These are phyloP conservation scores for Ophiostoma piceae DNA, from an alignment of 2,329 filamentous ascomycete genomes.

Conservation along the genomic window DNA sequence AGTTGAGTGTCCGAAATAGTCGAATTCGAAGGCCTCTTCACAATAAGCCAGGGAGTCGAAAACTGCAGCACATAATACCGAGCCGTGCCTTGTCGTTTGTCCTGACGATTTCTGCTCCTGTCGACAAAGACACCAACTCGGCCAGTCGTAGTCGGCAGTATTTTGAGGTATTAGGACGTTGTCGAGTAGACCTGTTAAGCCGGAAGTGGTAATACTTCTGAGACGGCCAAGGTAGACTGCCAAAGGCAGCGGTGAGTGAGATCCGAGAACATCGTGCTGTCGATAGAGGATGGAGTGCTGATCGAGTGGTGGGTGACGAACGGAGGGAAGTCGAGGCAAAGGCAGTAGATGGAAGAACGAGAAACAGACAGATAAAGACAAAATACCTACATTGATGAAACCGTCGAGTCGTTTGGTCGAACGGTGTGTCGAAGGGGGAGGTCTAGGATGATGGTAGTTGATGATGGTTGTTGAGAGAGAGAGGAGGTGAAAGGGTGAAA, in stretches of 20 bases:
- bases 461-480: slow-evolving; percentile 14
- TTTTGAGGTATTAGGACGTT: background rate
- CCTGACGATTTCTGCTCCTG: background rate
- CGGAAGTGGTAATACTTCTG: background rate
- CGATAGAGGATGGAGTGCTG: background rate
- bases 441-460: background rate
- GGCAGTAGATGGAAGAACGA: background rate
- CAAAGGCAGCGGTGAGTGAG: slow-evolving; percentile 1
- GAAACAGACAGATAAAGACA: background rate
- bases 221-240: background rate
- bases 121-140: background rate
- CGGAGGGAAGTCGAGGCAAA: background rate
- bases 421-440: slow-evolving; percentile 2
- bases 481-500: slow-evolving; percentile 18
- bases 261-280: background rate
- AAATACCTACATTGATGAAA: slow-evolving; percentile 18
- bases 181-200: background rate
- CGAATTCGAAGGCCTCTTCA: background rate
- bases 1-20: background rate
- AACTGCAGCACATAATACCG: background rate
- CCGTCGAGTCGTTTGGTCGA: slow-evolving; percentile 1
- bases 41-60: background rate
- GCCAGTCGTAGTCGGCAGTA: background rate
- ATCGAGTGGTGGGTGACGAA: background rate
- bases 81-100: background rate